phyloP scores from a whole-genome alignment of 768 basidiomycete species.

The Hirschioporus abietinus region DNA sequence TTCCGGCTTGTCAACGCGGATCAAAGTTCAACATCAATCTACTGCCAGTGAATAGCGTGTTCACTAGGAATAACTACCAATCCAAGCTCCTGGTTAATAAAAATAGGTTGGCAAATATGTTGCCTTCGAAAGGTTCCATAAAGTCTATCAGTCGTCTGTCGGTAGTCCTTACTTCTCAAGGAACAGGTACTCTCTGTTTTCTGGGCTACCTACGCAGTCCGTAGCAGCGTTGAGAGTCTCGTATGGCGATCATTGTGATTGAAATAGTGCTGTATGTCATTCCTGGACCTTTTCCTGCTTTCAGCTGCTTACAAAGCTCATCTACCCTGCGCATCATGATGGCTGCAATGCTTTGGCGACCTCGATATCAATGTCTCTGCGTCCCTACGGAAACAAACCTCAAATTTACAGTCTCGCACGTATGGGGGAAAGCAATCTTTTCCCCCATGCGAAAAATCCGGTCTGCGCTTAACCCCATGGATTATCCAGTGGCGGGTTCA shows the following conservation, averaged over 20 bases:
- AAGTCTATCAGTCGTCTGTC: background rate
- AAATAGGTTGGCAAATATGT: background rate
- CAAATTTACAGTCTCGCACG: background rate
- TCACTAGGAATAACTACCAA: background rate
- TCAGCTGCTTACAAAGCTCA: background rate
- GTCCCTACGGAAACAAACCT: background rate
- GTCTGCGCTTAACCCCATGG: background rate
- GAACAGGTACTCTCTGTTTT: background rate
- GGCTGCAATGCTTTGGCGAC: background rate
- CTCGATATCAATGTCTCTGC: background rate
- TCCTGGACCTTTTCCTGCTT: background rate
- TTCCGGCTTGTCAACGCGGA: background rate
- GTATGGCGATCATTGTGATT: background rate
- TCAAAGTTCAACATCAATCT: background rate
- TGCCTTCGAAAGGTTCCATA: background rate
- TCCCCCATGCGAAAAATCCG: background rate
- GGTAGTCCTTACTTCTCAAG: background rate
- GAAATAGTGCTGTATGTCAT: background rate
- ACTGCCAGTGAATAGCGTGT: background rate
- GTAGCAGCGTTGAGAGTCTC: background rate
- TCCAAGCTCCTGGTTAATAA: background rate
- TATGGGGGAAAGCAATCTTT: background rate
- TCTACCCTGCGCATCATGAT: slow-evolving; percentile 1
- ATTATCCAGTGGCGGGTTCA: background rate
- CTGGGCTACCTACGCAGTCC: background rate